Evolutionary conservation across 192 early-diverging fungal species (phyloP), one percentile per base, ranked within the genome.

Genomic region (Phycomyces nitens): DNA sequence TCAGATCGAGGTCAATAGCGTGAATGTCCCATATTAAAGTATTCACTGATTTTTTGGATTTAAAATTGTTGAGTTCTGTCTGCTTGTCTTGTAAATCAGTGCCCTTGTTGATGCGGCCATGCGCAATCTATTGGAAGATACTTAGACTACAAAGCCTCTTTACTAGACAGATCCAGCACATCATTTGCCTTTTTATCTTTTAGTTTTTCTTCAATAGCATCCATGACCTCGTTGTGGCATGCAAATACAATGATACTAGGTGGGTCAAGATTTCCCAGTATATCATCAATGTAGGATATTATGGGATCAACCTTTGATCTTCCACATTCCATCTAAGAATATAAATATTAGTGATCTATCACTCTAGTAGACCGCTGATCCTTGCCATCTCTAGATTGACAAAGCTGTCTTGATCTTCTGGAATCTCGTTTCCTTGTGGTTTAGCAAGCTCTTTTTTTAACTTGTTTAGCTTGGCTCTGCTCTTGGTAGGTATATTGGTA

Each of bases 241-340:
- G 58, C 78, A 78, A 81, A 81, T 12, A 81, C 72, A 22, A 81
- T 47, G 12, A 47, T 47, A n/a, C 18, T 47, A 11, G 44, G 44
- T 3, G 12, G 12, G 44, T 14, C 15, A 47, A 6, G 1, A 47
- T 47, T 18, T 18, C 4, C 12, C 11, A 47, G 3, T 11, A 47
- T 11, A 47, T 47, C 18, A 11, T 47, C 44, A 6, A 47, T 47
- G 18, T 18, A 47, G 11, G 12, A 14, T 47, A 47, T 47, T n/a
- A 47, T 47, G 2, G 44, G 15, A 2, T 47, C 18, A 11, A 47
- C 44, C 12, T 47, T 47, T 6, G 15, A 3, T 47, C 11, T 47
- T 47, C 44, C 44, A 47, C 44, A 47, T 11, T 47, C 44, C 3
- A 47, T 3, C 44, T 47, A 47, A 47, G 9, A 21, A 38, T 21